phyloP scores from a whole-genome alignment of 1,284 basidiomycete species.

The Ustilago shanxiensis region DNA sequence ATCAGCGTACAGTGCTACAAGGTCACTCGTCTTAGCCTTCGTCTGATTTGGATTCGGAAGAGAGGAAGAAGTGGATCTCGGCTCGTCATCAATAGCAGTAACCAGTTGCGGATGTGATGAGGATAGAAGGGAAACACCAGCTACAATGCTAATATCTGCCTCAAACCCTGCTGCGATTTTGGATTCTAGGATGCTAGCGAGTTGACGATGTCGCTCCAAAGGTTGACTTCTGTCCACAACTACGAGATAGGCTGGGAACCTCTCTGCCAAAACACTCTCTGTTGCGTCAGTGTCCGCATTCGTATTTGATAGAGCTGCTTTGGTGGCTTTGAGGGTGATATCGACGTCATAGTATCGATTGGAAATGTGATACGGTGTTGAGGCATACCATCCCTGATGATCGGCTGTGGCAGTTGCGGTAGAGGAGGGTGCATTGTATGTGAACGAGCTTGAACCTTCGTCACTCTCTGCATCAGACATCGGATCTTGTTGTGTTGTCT shows the following conservation, averaged over 20 bases:
- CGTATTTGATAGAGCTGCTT: too few relatives aligned
- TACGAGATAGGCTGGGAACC: constrained; percentile 38
- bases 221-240: constrained; percentile 37
- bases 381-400: constrained; percentile 20
- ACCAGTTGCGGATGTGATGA: constrained; percentile 14
- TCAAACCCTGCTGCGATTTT: constrained; percentile 27
- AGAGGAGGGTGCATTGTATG: constrained; percentile 19
- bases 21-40: constrained; percentile 33
- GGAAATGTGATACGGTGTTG: constrained; percentile 51
- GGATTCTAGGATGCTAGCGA: constrained; percentile 22
- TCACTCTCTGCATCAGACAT: constrained; percentile 19
- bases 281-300: too few relatives aligned
- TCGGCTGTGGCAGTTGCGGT: background rate
- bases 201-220: constrained; percentile 25
- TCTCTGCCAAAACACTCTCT: constrained; percentile 15
- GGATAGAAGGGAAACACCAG: constrained; percentile 28
- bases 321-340: constrained; percentile 45
- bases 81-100: constrained; percentile 22
- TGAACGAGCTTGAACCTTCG: constrained; percentile 41
- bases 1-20: constrained; percentile 55
- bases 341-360: constrained; percentile 62
- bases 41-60: background rate
- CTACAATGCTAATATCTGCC: constrained; percentile 45
- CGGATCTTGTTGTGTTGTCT: background rate
- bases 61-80: background rate